Base-by-base conservation (phyloP, 805 yeast species). In the Maudiozyma barnettii region DNA sequence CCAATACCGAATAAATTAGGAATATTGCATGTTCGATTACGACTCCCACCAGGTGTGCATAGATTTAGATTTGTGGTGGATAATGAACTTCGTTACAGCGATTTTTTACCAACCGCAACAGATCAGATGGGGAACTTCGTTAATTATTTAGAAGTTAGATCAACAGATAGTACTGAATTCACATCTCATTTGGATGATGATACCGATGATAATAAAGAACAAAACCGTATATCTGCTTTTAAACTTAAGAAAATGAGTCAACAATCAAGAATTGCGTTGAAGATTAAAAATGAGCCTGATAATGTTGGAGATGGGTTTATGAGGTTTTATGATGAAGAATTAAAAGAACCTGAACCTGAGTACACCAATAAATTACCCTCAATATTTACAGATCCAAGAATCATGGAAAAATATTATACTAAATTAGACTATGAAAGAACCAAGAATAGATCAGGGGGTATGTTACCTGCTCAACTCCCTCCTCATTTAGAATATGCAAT, bases 51-150 rank as follows among this genome's bases (percentile, higher is more conserved):
- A 9, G 96, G 96, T 12, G 89, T 95, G 0, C 96, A 90, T 66
- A 72, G 96, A 51, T 85, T 90, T 67, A 78, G 96, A 58, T 90
- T 90, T 63, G 95, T 90, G 48, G 93, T 90, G 39, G 96, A 90
- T 60, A 89, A 89, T 64, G 97, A 90, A 63, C 78, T 90, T 54
- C 70, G 95, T 50, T 86, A 87, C 61, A 82, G 93, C 29, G 95
- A 89, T 65, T 80, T 74, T 53, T 73, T 90, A 54, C 95, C 95
- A 16, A 89, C 95, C 1, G 97, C 97, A 5, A 90, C 97, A 0
- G 97, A 90, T 66, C 93, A 89, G 51, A 83, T 87, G 80, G 97
- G 97, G 39, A 89, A 90, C 62, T 84, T 90, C 58, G 95, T 90
- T 45, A 90, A 90, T 65, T 90, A 90, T 65, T 75, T 90, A 46